Evolutionary conservation across 495 filamentous ascomycete species (phyloP).

Genomic region (Daldinia caldariorum): DNA sequence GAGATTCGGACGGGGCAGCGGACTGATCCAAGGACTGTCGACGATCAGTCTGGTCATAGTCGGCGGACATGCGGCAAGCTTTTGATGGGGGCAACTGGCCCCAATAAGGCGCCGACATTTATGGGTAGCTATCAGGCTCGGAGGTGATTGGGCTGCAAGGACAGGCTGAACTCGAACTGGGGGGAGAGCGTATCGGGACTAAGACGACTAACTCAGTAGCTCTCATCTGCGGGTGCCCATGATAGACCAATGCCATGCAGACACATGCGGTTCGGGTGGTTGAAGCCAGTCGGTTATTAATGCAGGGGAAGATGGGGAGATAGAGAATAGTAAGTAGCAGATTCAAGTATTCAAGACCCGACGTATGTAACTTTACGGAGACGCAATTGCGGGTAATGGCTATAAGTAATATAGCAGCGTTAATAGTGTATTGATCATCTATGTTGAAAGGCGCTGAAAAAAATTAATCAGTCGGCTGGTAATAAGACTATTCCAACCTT

Average conservation of each 20-base stretch:
- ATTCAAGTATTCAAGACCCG: not conserved
- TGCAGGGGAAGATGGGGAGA: constrained; percentile 40
- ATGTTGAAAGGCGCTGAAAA: constrained; percentile 14
- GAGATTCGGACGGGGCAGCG: constrained; percentile 36
- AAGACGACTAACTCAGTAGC: constrained; percentile 23
- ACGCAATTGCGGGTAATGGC: not conserved
- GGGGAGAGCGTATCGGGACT: constrained; percentile 28
- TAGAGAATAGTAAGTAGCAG: constrained; percentile 5
- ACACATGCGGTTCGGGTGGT: constrained; percentile 56
- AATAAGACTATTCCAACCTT: constrained; percentile 34
- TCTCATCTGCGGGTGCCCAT: constrained; percentile 50
- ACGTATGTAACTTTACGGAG: constrained; percentile 5
- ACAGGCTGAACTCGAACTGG: constrained; percentile 40
- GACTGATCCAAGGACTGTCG: constrained; percentile 56
- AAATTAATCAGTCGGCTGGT: constrained; percentile 37
- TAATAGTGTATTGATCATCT: constrained; percentile 23
- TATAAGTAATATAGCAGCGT: constrained; percentile 15
- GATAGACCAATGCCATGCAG: constrained; percentile 57
- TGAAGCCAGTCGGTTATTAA: constrained; percentile 36
- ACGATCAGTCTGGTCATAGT: constrained; percentile 50
- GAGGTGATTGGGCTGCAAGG: constrained; percentile 46
- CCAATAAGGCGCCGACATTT: constrained; percentile 52
- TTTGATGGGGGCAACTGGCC: constrained; percentile 54
- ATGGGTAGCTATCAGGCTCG: constrained; percentile 30
- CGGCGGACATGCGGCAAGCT: constrained; percentile 55